Evolutionary conservation across 768 basidiomycete species (phyloP).

Genomic region (Tulasnella sp.): DNA sequence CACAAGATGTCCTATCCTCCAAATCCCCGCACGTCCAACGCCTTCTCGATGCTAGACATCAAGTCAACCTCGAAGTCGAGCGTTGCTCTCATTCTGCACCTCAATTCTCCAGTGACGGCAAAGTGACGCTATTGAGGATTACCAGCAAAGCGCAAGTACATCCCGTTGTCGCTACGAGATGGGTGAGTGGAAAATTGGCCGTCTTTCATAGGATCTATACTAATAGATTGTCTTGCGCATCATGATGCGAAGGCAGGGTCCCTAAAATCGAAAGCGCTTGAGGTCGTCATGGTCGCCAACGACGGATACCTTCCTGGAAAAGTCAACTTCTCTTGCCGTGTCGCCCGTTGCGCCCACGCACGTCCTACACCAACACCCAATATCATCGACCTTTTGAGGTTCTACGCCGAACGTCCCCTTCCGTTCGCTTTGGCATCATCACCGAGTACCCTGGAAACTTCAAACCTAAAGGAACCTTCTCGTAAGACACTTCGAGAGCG

Average conservation of each 20-base stretch:
- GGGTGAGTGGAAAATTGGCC: conserved; percentile 21
- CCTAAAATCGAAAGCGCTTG: conserved; percentile 28
- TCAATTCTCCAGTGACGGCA: conserved; percentile 36
- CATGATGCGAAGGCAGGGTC: conserved; percentile 23
- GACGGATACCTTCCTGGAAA: conserved; percentile 31
- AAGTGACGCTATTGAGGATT: conserved; percentile 35
- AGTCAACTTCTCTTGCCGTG: conserved; percentile 35
- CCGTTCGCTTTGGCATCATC: not conserved
- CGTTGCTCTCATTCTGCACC: conserved; percentile 29
- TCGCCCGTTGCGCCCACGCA: conserved; percentile 30
- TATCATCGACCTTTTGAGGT: conserved; percentile 32
- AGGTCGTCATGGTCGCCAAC: conserved; percentile 32
- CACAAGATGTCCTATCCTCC: conserved; percentile 22
- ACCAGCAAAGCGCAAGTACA: conserved; percentile 37
- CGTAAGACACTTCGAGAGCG: conserved; percentile 31
- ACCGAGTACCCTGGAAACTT: not conserved
- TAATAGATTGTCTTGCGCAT: not conserved
- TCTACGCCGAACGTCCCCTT: conserved; percentile 26
- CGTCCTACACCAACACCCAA: conserved; percentile 25
- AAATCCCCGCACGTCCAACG: conserved; percentile 25
- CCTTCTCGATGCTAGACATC: conserved; percentile 30
- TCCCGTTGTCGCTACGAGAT: conserved; percentile 39
- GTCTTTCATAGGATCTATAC: no score
- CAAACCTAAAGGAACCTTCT: conserved; percentile 20
- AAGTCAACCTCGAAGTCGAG: conserved; percentile 33